These are phyloP conservation scores for Rutstroemia sydowiana DNA, from an alignment of 2,329 filamentous ascomycete genomes.

Conservation along the genomic window DNA sequence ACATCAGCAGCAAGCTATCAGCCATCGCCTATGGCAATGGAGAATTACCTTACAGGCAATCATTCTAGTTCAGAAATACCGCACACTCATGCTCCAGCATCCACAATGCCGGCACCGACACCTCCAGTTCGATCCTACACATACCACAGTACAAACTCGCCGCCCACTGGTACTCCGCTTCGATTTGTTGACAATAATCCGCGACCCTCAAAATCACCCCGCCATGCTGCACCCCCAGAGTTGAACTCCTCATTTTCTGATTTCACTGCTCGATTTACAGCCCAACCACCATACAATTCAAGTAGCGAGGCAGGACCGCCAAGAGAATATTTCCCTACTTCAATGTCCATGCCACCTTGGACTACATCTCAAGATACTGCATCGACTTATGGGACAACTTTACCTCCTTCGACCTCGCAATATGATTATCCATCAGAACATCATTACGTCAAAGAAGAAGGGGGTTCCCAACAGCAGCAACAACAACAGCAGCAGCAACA, in stretches of 20 bases:
- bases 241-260: slow-evolving; percentile 18
- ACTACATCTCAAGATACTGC: slow-evolving; percentile 18
- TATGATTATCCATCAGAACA: slow-evolving; percentile 22
- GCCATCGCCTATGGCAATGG: slow-evolving; percentile 15
- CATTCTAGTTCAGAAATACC: slow-evolving; percentile 19
- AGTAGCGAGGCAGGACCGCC: slow-evolving; percentile 15
- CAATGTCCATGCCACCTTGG: slow-evolving; percentile 21
- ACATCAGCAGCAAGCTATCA: slow-evolving; percentile 23
- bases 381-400: slow-evolving; percentile 19
- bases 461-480: slow-evolving; percentile 8
- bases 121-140: slow-evolving; percentile 7
- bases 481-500: no score
- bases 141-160: slow-evolving; percentile 7
- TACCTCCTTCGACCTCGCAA: slow-evolving; percentile 14
- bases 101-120: slow-evolving; percentile 11
- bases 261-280: slow-evolving; percentile 20
- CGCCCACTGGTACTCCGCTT: slow-evolving; percentile 10
- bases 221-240: slow-evolving; percentile 25
- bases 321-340: slow-evolving; percentile 22
- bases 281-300: slow-evolving; percentile 17
- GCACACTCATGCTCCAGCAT: slow-evolving; percentile 15
- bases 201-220: slow-evolving; percentile 28
- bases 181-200: slow-evolving; percentile 28
- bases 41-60: slow-evolving; percentile 25
- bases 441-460: slow-evolving; percentile 23